Conservation (phyloP, 805 yeast genomes). For the Metschnikowia rubicola region DNA sequence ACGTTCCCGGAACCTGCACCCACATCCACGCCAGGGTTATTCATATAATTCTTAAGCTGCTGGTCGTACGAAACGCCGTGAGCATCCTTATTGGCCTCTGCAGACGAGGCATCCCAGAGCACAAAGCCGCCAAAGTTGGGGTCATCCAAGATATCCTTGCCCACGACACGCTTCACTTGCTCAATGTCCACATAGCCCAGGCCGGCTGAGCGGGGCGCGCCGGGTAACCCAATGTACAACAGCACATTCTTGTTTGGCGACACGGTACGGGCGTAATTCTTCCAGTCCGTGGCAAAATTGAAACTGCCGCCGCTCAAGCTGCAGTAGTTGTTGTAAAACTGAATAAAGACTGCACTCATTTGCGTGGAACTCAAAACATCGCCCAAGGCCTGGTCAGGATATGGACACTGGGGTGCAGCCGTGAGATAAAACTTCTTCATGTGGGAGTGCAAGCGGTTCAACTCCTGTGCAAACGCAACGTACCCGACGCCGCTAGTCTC, state of each 20-base stretch:
- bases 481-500: conserved; percentile 32
- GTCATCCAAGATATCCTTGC: conserved; percentile 9
- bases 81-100: conserved; percentile 40
- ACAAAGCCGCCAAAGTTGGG: conserved; percentile 62
- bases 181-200: conserved; percentile 46
- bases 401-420: conserved; percentile 91
- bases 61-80: conserved; percentile 10
- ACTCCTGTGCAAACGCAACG: conserved; percentile 38
- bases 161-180: conserved; percentile 19
- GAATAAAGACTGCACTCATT: conserved; percentile 79
- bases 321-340: conserved; percentile 84
- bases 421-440: conserved; percentile 21
- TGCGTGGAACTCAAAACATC: conserved; percentile 44
- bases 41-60: conserved; percentile 8
- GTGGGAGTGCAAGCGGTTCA: conserved; percentile 9
- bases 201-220: conserved; percentile 47
- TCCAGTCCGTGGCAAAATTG: conserved; percentile 66
- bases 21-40: neutral
- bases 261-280: conserved; percentile 49
- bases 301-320: conserved; percentile 39
- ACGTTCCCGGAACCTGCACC: too few relatives aligned
- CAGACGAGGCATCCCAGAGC: conserved; percentile 81
- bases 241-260: conserved; percentile 71
- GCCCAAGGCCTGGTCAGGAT: conserved; percentile 62
- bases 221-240: conserved; percentile 72